Evolutionary conservation across 768 basidiomycete genomes (phyloP), one percentile per base, ranked within the genome.

Genomic region (Leccinum olivaceopallidum): DNA sequence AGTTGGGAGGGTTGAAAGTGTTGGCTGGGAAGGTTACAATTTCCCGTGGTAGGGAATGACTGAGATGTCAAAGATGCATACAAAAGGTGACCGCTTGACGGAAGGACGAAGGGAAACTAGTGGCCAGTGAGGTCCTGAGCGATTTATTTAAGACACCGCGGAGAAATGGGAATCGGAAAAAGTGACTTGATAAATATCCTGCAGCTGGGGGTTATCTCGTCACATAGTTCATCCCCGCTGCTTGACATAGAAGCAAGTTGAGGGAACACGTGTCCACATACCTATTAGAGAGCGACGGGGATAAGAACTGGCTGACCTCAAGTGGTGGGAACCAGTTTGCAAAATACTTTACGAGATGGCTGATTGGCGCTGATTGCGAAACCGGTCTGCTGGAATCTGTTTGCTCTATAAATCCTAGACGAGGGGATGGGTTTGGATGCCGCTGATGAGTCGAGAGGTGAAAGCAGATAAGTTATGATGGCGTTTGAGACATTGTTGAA

Each of bases 311-410:
- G 20, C n/a, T 44, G 50, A 44, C 37, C 13, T 32, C 42, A 39
- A 49, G 60, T 22, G 68, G 68, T 70, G 69, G 52, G 68, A 71
- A 63, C 28, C 32, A 52, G 22, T 55, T 36, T 51, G 51, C 51
- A 49, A 55, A 50, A 48, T 28, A 56, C 64, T 69, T 71, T 69
- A 69, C 69, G 69, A 39, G 50, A 59, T 59, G 65, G n/a, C 57
- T 63, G 60, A 71, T 58, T 50, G 36, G 42, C 61, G 54, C 61
- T 61, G 53, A 32, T 56, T 20, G 42, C 18, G 44, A 22, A 53
- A 55, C 56, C 39, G 36, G 53, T 62, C 60, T 47, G 32, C 52
- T 53, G 22, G 49, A 34, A 53, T 53, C 20, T 18, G 26, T 47
- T 51, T 20, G 44, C 30, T 57, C 42, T 37, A 48, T 32, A 52